Percentiles rank a stretch among this genome's conserved stretches.
Conservation (phyloP, 2,329 filamentous ascomycete species). For the Cercospora zeina region DNA sequence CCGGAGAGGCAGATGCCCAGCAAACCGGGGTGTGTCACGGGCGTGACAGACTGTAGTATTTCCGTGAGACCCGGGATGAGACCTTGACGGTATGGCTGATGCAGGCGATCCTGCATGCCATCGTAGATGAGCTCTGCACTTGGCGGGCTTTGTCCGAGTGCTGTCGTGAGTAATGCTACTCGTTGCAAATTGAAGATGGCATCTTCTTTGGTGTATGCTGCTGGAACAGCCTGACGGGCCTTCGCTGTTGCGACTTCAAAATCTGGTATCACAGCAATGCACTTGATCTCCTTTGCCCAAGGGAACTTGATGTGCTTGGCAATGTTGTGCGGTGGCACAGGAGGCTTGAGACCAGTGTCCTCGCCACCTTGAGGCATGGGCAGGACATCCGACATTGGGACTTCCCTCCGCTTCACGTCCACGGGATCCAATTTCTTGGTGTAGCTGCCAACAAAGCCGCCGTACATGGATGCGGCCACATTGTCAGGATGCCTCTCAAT, state of each 20-base stretch:
- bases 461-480: slow-evolving; percentile 90
- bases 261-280: slow-evolving; percentile 90
- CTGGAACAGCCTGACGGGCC: slow-evolving; percentile 81
- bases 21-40: slow-evolving; percentile 79
- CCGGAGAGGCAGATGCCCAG: slow-evolving; percentile 93
- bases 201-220: slow-evolving; percentile 74
- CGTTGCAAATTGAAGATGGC: slow-evolving; percentile 96
- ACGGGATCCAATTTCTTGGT: slow-evolving; percentile 87
- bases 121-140: slow-evolving; percentile 93
- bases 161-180: slow-evolving; percentile 85
- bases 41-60: slow-evolving; percentile 88
- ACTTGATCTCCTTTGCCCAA: slow-evolving; percentile 94
- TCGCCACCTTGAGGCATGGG: slow-evolving; percentile 86
- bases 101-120: slow-evolving; percentile 97
- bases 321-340: slow-evolving; percentile 86
- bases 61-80: slow-evolving; percentile 90
- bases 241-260: slow-evolving; percentile 95
- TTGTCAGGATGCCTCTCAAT: slow-evolving; percentile 92
- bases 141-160: slow-evolving; percentile 83
- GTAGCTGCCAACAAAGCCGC: slow-evolving; percentile 95
- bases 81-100: slow-evolving; percentile 90
- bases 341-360: slow-evolving; percentile 83
- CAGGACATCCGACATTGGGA: slow-evolving; percentile 89
- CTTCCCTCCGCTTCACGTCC: slow-evolving; percentile 87
- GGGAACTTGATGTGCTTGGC: slow-evolving; percentile 95